Percentiles rank a stretch among this genome's conserved stretches.
These are phyloP conservation scores for Limnanthes douglasii DNA, from an alignment of 345 rosid genomes.

Conservation along the genomic window DNA sequence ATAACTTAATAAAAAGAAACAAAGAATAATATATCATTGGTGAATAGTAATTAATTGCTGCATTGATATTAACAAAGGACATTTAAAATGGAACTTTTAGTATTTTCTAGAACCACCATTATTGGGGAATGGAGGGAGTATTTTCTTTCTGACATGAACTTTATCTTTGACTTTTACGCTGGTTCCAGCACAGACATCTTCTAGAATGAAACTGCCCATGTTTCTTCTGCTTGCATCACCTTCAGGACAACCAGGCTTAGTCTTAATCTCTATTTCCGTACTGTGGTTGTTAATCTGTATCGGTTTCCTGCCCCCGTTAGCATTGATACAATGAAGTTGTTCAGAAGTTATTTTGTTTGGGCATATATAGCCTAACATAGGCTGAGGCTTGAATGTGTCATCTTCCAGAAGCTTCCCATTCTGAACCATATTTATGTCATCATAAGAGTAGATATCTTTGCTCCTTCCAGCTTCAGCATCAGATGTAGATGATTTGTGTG, in stretches of 20 bases:
- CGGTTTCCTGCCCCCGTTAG: conserved; percentile 10
- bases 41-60: no score
- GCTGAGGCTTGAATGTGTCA: conserved; percentile 11
- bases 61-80: no score
- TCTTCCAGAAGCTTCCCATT: conserved; percentile 12
- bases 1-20: no score
- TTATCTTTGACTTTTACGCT: conserved; percentile 7
- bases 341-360: conserved; percentile 7
- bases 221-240: conserved; percentile 19
- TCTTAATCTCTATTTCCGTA: conserved; percentile 9
- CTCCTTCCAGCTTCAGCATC: conserved; percentile 12
- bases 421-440: conserved; percentile 12
- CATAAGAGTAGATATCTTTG: conserved; percentile 12
- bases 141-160: conserved; percentile 27
- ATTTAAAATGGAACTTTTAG: no score
- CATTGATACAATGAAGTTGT: conserved; percentile 9
- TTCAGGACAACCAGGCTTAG: conserved; percentile 13
- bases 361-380: conserved; percentile 12
- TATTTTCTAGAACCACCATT: no score
- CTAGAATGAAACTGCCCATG: conserved; percentile 6
- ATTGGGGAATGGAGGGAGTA: no score
- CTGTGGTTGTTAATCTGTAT: conserved; percentile 6
- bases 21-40: no score
- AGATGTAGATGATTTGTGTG: conserved; percentile 7
- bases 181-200: conserved; percentile 6